Base-by-base conservation (phyloP, 371 early-diverging fungal genomes). In the Parasitella parasitica region DNA sequence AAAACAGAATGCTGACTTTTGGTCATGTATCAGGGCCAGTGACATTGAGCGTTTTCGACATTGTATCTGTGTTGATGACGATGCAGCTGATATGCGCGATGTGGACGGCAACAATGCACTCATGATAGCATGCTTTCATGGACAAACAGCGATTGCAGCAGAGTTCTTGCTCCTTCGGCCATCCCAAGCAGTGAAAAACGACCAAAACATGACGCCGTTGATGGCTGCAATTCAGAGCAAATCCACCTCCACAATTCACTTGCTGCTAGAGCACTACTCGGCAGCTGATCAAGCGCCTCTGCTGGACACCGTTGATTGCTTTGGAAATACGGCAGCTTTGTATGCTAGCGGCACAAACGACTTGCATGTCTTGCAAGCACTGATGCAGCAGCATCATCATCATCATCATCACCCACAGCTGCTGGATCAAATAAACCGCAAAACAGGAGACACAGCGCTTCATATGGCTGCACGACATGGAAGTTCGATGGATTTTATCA, bases 271-370 rank as follows among this genome's bases (percentile, higher is more conserved):
- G n/a, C 43, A 52, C 58, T 6, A 69, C 34, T 22, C 16, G 18
- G 22, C 34, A 22, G 50, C 58, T 15, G 34, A 36, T 15, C 52
- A 55, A 27, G 22, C 57, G 32, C 55, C 61, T 3, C 59, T n/a
- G n/a, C n/a, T 74, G 8, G 38, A 77, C 15, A 43, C 56, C 1
- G 66, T 75, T 22, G 79, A 83, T 57, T 52, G 58, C 3, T 57
- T 69, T 36, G 84, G 84, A 7, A 72, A 82, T 22, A 72, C 84
- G 5, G 80, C 81, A 0, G 30, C 73, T 6, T 73, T 73, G 18
- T 61, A 68, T 20, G 75, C 72, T 2, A 62, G 70, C 16, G 43
- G 32, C 0, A 39, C 41, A 4, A 37, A 43, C 18, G 16, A 61
- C 5, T 16, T 56, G 1, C 15, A 39, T 11, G 37, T 67, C 4